Evolutionary conservation across 345 rosid species (phyloP), one percentile per base, ranked within the genome.

Genomic region (Eucalyptus cladocalyx): DNA sequence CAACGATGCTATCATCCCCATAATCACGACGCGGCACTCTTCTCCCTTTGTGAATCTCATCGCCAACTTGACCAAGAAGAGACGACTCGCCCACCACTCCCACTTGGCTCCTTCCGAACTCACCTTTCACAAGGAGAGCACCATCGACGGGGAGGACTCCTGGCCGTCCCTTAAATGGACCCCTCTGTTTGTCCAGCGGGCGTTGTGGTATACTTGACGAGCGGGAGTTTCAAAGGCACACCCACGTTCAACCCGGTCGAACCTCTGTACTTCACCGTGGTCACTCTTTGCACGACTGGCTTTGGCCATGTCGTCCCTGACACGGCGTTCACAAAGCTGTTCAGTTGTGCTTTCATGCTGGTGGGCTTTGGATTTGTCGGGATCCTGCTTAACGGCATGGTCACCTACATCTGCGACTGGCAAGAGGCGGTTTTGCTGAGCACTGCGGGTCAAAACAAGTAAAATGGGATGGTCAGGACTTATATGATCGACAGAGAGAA

Each of bases 251-350:
- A 90, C 87, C 95, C 94, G 1, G 93, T 96, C 13, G 97, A 96
- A 80, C 95, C 95, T 30, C 87, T 96, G 87, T 96, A 96, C 90
- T 96, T 92, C 92, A 89, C 92, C 12, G 94, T 95, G 58, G 98
- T 95, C 30, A 95, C 98, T 7, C 94, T 95, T 18, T 94, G 98
- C 90, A 94, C 96, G 0, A 96, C 94, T 28, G 98, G 98, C 11
- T 96, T 92, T 43, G 97, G 97, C 1, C 96, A 96, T 60, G 94
- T 96, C 21, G 93, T 94, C 58, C 98, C 97, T 3, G 92, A 96
- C 89, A 67, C 94, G 4, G 88, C 94, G 13, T 94, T 94, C 69
- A 93, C 95, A 28, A 96, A 96, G 91, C 88, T 95, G 3, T 94
- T 95, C 88, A 93, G 95, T 30, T 93, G 94, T 86, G 91, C 56